These are phyloP conservation scores for Flaveria ramosissima DNA, from an alignment of 129 eudicot genomes.

Conservation along the genomic window DNA sequence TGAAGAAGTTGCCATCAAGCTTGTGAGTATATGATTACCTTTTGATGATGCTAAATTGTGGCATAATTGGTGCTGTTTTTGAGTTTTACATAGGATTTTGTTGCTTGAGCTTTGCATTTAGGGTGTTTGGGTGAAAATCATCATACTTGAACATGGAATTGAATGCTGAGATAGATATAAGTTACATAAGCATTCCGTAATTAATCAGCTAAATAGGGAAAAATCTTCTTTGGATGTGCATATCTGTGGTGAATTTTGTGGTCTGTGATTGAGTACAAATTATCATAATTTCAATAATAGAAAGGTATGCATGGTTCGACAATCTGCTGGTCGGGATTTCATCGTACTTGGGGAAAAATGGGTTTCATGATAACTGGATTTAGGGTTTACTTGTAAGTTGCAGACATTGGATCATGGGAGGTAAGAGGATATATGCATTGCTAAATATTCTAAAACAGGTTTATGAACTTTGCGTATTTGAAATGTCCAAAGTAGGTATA, in stretches of 20 bases:
- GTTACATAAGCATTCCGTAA: background rate
- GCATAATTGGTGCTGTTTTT: slow-evolving; percentile 3
- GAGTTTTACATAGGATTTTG: background rate
- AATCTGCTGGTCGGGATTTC: background rate
- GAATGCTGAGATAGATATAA: background rate
- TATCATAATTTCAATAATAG: slow-evolving; percentile 1
- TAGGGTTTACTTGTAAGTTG: background rate
- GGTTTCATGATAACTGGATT: background rate
- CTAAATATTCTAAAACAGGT: background rate
- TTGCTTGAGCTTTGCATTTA: background rate
- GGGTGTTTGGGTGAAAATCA: background rate
- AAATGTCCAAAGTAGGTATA: background rate
- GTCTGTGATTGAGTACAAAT: background rate
- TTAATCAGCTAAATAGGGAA: background rate
- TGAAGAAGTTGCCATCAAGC: slow-evolving; percentile 97
- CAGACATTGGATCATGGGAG: background rate
- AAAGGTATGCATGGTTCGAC: background rate
- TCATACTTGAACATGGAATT: background rate
- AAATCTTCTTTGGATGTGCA: slow-evolving; percentile 7
- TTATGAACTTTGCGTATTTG: slow-evolving; percentile 1
- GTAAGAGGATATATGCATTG: background rate
- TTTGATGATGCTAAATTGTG: background rate
- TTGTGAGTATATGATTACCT: slow-evolving; percentile 52
- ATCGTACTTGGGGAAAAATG: slow-evolving; percentile 1
- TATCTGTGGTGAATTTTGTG: slow-evolving; percentile 5